Evolutionary conservation across 805 yeast species (phyloP).

Genomic region (Komagataella kurtzmanii): DNA sequence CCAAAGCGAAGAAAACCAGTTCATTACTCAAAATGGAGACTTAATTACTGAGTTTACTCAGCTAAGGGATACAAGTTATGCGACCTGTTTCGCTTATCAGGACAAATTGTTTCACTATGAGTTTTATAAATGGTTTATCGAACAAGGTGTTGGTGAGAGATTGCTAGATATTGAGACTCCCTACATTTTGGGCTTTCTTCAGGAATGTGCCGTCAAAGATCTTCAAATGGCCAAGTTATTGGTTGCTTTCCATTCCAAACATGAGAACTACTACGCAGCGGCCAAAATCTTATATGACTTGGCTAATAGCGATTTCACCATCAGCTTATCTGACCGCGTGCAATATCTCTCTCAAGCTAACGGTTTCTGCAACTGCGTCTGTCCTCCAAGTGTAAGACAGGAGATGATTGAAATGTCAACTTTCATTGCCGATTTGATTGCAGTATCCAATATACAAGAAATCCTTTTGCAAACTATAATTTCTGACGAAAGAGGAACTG

Average conservation of each 20-base stretch:
- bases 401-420: conserved; percentile 59
- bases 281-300: conserved; percentile 66
- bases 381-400: conserved; percentile 67
- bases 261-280: conserved; percentile 69
- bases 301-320: conserved; percentile 59
- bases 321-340: conserved; percentile 60
- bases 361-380: conserved; percentile 79
- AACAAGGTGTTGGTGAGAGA: conserved; percentile 64
- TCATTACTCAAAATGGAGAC: conserved; percentile 17
- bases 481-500: conserved; percentile 34
- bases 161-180: conserved; percentile 73
- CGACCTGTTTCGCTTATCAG: conserved; percentile 53
- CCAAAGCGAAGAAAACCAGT: conserved; percentile 10
- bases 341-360: conserved; percentile 86
- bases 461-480: conserved; percentile 40
- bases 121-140: conserved; percentile 84
- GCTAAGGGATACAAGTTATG: conserved; percentile 60
- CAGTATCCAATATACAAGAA: conserved; percentile 76
- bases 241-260: conserved; percentile 82
- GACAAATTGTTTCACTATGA: conserved; percentile 88
- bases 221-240: conserved; percentile 67
- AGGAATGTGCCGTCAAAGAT: conserved; percentile 48
- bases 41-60: conserved; percentile 36
- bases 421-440: conserved; percentile 65
- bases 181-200: conserved; percentile 63